Evolutionary conservation across 768 basidiomycete genomes (phyloP), one percentile per base, ranked within the genome.

Genomic region (Lactarius vividus): DNA sequence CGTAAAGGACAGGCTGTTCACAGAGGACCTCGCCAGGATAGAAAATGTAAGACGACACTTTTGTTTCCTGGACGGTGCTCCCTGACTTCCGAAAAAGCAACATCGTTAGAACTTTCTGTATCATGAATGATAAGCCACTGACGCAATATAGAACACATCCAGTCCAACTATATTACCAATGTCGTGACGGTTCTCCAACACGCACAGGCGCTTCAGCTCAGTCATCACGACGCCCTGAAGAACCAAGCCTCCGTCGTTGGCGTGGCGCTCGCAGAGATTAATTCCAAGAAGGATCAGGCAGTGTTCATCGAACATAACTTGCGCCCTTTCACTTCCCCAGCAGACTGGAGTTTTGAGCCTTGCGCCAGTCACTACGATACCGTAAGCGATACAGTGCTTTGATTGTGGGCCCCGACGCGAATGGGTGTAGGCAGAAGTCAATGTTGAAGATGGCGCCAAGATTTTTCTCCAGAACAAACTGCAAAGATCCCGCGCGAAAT

Each of bases 391-490:
- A 23, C 18, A 56, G n/a, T 20, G 31, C 54, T 15, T 52, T 57
- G 53, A 64, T n/a, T 2, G 52, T n/a, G 29, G 11, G 37, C 56
- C 33, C 62, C 16, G 26, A 23, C 13, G 18, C 20, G 20, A 39
- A 39, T 29, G 16, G 26, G 61, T 58, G 42, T 67, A 90, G 88
- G 79, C 77, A 46, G 83, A 81, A 7, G 83, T 92, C 75, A 87
- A 78, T 72, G 74, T 87, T 15, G 92, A 93, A 40, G 77, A 83
- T 26, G 83, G 82, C 9, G 87, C 92, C 0, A 93, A 91, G 75
- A 80, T 91, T 2, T 85, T 90, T 73, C 78, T 94, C 26, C 92
- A 94, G 77, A 94, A 94, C 74, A 89, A 87, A 68, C 81, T 93
- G 29, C 76, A 77, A 59, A 82, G 80, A 63, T 84, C 83, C 63